Conservation (phyloP, 331 rosid species). For the Malus hybrid region DNA sequence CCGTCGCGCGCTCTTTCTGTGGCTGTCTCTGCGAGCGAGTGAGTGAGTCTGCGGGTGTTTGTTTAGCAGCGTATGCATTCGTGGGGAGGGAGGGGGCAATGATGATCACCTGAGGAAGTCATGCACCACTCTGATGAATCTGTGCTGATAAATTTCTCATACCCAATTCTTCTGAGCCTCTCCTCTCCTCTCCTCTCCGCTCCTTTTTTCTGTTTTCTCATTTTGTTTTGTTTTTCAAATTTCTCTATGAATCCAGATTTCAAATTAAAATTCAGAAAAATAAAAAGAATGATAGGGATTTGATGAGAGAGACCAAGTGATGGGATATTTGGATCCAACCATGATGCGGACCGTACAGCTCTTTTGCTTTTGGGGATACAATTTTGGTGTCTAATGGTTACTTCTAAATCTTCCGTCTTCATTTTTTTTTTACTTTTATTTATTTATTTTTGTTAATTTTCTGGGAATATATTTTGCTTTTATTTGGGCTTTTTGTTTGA, state of each 20-base stretch:
- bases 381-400: slow-evolving; percentile 51
- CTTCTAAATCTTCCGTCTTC: too few relatives aligned
- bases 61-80: too few relatives aligned
- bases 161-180: slow-evolving; percentile 68
- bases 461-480: not conserved
- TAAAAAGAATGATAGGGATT: not conserved
- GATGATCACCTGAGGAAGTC: slow-evolving; percentile 58
- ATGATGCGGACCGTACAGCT: slow-evolving; percentile 84
- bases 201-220: not conserved
- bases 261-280: too few relatives aligned
- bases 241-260: too few relatives aligned
- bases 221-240: too few relatives aligned
- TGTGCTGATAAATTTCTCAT: slow-evolving; percentile 63
- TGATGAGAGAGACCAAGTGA: slow-evolving; percentile 35
- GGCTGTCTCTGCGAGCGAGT: too few relatives aligned
- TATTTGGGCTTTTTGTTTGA: not conserved
- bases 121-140: slow-evolving; percentile 78
- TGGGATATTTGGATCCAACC: slow-evolving; percentile 55
- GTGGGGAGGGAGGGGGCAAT: slow-evolving; percentile 24
- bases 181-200: slow-evolving; percentile 18
- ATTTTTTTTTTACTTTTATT: too few relatives aligned
- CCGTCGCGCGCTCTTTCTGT: too few relatives aligned
- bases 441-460: not conserved
- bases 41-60: too few relatives aligned
- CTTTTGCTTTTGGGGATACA: slow-evolving; percentile 47